These are phyloP conservation scores for Trichophyton rubrum DNA, from an alignment of 2,329 filamentous ascomycete species.

Conservation along the genomic window DNA sequence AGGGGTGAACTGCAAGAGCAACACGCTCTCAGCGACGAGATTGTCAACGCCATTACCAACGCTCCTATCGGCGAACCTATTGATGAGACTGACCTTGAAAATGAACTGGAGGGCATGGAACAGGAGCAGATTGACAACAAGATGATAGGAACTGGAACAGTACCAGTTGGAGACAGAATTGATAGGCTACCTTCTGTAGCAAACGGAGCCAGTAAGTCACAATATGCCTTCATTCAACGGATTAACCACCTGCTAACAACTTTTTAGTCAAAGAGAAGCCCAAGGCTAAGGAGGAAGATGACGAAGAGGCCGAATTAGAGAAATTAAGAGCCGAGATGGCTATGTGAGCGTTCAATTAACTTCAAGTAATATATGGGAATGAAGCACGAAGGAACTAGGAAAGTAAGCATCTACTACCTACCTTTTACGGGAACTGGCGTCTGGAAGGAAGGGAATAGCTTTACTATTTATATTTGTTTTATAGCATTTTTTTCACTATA, in stretches of 20 bases:
- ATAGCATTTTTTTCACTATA: neutral
- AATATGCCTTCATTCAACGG: neutral
- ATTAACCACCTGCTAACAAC: neutral
- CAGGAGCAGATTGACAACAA: conserved; percentile 87
- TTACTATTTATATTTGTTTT: neutral
- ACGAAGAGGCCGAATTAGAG: conserved; percentile 87
- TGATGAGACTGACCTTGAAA: conserved; percentile 78
- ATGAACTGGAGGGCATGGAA: conserved; percentile 73
- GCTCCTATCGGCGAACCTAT: conserved; percentile 54
- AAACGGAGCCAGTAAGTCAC: conserved; percentile 59
- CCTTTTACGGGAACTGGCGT: conserved; percentile 84
- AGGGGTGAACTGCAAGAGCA: conserved; percentile 88
- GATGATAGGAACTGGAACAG: conserved; percentile 78
- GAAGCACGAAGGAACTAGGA: neutral
- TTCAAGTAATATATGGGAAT: neutral
- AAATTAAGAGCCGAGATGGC: conserved; percentile 96
- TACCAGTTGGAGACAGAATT: conserved; percentile 64
- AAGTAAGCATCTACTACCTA: conserved; percentile 44
- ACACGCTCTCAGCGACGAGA: conserved; percentile 86
- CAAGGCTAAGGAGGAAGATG: conserved; percentile 59
- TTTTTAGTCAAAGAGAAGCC: conserved; percentile 35
- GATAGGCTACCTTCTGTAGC: conserved; percentile 63
- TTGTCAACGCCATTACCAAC: conserved; percentile 70
- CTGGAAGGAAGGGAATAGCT: conserved; percentile 50
- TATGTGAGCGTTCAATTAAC: conserved; percentile 46